Evolutionary conservation across 768 basidiomycete genomes (phyloP), one percentile per base, ranked within the genome.

Genomic region (Suillus occidentalis): DNA sequence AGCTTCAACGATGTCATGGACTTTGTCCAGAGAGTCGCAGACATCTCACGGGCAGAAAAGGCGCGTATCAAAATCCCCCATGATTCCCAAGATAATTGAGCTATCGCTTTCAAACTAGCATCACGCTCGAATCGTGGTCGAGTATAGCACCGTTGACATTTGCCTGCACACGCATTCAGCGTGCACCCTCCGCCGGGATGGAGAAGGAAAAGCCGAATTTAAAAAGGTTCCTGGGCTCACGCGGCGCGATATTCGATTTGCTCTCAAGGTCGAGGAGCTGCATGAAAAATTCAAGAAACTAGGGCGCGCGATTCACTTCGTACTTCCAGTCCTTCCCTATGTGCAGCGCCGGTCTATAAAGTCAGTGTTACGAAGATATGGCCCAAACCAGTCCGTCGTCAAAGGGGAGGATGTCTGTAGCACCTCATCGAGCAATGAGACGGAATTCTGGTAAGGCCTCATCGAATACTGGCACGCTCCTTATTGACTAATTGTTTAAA

Each of bases 241-340:
- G 0, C 69, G 74, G 6, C 83, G 83, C 37, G 87, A 88, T 66
- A 63, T 85, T 39, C 83, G 85, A 55, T 72, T 86, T 40, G 86
- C 84, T 9, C 71, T 73, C 9, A 72, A 74, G 14, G 67, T 82
- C n/a, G 84, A 87, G 67, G 64, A 65, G 60, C 55, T 77, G 45
- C 74, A 78, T 47, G 47, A 67, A 20, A 60, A 9, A 22, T 77
- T 75, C 61, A 62, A 76, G 60, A 58, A 34, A 9, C 69, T 68
- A 7, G 65, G 37, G 22, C 74, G 66, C 40, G 72, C 74, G 22
- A 53, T 69, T 10, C 69, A 76, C 28, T 69, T 69, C 39, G 67
- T 70, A 16, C 72, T 73, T 1, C 16, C 25, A 10, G 68, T 61
- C 31, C 60, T 66, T 9, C 47, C 56, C 10, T 37, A 53, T 28